These are phyloP conservation scores for Penicillium coffeae DNA, from an alignment of 495 filamentous ascomycete genomes.

Conservation along the genomic window DNA sequence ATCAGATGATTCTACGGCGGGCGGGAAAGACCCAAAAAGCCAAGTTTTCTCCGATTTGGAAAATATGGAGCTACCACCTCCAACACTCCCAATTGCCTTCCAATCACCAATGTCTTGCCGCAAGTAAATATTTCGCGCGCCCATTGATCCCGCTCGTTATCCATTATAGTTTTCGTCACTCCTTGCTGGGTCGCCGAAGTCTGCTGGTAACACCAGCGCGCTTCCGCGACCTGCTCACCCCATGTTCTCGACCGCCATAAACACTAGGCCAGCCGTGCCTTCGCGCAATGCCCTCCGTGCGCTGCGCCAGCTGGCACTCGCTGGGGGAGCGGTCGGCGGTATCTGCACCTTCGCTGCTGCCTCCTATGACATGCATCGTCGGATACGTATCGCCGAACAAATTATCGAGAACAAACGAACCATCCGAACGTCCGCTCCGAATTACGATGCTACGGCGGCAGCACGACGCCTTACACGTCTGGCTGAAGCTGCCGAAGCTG, in stretches of 20 bases:
- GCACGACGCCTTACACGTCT: constrained; percentile 36
- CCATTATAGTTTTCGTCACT: neutral
- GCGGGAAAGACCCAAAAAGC: neutral
- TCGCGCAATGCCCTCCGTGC: constrained; percentile 46
- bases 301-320: constrained; percentile 41
- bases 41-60: neutral
- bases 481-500: constrained; percentile 43
- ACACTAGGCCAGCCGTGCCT: constrained; percentile 31
- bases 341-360: constrained; percentile 40
- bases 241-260: constrained; percentile 35
- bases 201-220: constrained; percentile 20
- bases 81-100: neutral
- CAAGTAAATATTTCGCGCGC: too few species aligned
- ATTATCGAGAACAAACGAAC: constrained; percentile 44
- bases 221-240: constrained; percentile 25
- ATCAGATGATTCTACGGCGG: neutral
- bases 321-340: constrained; percentile 38
- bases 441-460: constrained; percentile 43
- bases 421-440: constrained; percentile 40
- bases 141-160: too few species aligned
- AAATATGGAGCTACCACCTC: neutral
- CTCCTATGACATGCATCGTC: constrained; percentile 42
- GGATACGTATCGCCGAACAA: constrained; percentile 38
- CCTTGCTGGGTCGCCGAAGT: neutral
- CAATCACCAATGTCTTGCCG: neutral